A percentile compares a stretch with the other conserved stretches of the same genome.
phyloP scores from a whole-genome alignment of 441 rosid genomes.

The Syzygium syzygioides region DNA sequence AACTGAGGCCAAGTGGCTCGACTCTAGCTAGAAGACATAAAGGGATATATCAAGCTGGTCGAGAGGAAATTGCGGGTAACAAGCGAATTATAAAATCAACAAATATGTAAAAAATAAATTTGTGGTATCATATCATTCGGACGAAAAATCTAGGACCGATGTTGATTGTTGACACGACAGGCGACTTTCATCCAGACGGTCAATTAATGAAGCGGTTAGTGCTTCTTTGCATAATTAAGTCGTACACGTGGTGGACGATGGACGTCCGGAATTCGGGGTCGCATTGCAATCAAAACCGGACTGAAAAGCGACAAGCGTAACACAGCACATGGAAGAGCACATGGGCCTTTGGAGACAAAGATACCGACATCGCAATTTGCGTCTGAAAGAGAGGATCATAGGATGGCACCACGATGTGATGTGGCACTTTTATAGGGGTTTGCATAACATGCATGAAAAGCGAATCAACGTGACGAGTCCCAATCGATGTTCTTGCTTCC shows the following conservation, averaged over 20 bases:
- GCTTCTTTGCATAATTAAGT: background rate
- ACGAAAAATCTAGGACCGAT: background rate
- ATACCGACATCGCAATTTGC: background rate
- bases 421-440: background rate
- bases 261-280: background rate
- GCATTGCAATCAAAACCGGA: background rate
- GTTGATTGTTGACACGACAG: background rate
- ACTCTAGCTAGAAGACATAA: background rate
- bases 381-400: background rate
- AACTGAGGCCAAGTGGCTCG: background rate
- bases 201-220: background rate
- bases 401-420: background rate
- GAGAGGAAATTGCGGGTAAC: background rate
- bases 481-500: background rate
- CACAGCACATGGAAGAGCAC: background rate
- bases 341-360: background rate
- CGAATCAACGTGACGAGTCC: background rate
- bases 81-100: background rate
- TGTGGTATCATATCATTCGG: background rate
- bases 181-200: background rate
- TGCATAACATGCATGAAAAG: background rate
- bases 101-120: background rate
- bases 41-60: background rate
- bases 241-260: background rate
- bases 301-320: background rate